Evolutionary conservation across 2,329 filamentous ascomycete species (phyloP), one percentile per base, ranked within the genome.

Genomic region (Colletotrichum sp.): DNA sequence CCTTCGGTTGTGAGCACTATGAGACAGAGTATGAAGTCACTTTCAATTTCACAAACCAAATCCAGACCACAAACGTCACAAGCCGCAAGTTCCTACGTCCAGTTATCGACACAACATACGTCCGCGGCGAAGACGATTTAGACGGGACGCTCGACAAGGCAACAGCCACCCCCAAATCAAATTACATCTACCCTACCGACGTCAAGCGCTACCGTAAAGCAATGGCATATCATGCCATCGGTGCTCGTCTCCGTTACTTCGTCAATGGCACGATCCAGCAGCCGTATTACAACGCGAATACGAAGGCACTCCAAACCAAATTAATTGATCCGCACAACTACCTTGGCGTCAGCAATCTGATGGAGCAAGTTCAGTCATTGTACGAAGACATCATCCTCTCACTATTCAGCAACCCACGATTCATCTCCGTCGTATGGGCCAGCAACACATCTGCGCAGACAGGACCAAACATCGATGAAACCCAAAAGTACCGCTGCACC

Each of bases 291-390:
- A 78, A 82, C 30, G 79, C 77, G 15, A 79, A 78, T 67, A 83
- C 83, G 1, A 81, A 84, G 24, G 82, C 85, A 12, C 80, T 84
- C 8, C 85, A 85, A 70, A 88, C 87, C 4, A 82, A 83, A 28
- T 80, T 88, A 7, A 80, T 88, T n/a, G 80, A 84, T 71, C 80
- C 70, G 52, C 80, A 79, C 18, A 81, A 81, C 30, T 82, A 78
- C 63, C 80, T 83, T 63, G 77, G 79, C 16, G 79, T 78, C 26
- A 48, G 71, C 4, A 75, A 84, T 64, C 72, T 85, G 13, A 71
- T 68, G 16, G n/a, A 64, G 0, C 67, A 76, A 15, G 74, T 85
- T 32, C 79, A 82, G 70, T 72, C 71, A 8, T 77, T 84, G 12
- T 84, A 85, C 77, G 79, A 85, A 67, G 82, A 85, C 68, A 81